Evolutionary conservation across 148 eudicot species (phyloP).

Genomic region (Salicornia ramosissima): DNA sequence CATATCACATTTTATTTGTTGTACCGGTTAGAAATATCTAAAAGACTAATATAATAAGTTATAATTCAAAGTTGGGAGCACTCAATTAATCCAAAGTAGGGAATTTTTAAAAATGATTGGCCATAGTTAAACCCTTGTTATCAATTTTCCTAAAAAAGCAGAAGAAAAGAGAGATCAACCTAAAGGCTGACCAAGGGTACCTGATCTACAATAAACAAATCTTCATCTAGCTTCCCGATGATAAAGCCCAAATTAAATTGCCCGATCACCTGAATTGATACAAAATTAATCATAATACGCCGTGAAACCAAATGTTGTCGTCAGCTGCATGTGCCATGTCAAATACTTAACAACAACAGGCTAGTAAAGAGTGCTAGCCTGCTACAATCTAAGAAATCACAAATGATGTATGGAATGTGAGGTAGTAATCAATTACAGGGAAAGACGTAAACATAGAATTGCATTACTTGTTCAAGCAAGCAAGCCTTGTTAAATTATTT

Average conservation of each 20-base stretch:
- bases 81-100: too few species aligned
- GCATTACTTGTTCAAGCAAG: not conserved
- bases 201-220: constrained; percentile 97
- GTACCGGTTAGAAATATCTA: too few species aligned
- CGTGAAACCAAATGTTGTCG: not conserved
- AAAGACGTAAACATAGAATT: not conserved
- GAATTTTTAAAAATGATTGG: too few species aligned
- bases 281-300: not conserved
- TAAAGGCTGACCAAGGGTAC: constrained; percentile 27
- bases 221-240: constrained; percentile 78
- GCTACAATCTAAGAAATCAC: not conserved
- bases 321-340: not conserved
- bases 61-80: too few species aligned
- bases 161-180: too few species aligned
- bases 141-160: too few species aligned
- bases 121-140: too few species aligned
- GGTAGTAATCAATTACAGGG: not conserved
- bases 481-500: not conserved
- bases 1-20: too few species aligned
- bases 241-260: constrained; percentile 97
- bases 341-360: not conserved
- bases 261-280: constrained; percentile 59
- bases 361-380: not conserved
- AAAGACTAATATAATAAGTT: too few species aligned
- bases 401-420: not conserved